A percentile compares a stretch with the other conserved stretches of the same genome.
phyloP scores from a whole-genome alignment of 2,329 filamentous ascomycete species.

The Sclerotinia nivalis region DNA sequence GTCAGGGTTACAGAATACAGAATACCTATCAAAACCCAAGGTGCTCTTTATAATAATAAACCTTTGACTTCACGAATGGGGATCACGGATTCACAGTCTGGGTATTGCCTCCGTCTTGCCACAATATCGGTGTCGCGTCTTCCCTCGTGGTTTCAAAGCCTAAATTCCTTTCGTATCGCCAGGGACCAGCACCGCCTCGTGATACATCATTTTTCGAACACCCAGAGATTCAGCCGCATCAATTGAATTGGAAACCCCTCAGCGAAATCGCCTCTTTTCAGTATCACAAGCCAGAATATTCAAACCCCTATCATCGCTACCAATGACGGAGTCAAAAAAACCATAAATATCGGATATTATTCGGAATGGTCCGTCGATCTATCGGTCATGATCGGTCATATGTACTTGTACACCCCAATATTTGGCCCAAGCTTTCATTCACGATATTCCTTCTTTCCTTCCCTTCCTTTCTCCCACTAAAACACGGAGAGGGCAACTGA shows the following conservation, averaged over 20 bases:
- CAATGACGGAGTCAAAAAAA: neutral
- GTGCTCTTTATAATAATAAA: neutral
- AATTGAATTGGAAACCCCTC: no score
- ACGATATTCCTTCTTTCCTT: no score
- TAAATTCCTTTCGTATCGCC: neutral
- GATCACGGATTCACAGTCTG: neutral
- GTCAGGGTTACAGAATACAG: neutral
- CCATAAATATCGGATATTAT: neutral
- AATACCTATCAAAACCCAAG: neutral
- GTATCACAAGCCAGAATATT: neutral
- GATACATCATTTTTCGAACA: neutral
- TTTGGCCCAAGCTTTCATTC: neutral
- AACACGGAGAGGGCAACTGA: neutral
- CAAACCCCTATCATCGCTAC: neutral
- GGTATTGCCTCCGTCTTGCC: neutral
- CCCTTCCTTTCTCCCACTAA: neutral
- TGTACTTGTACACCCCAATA: neutral
- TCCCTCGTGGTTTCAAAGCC: neutral
- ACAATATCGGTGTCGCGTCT: constrained; percentile 3
- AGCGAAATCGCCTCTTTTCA: neutral
- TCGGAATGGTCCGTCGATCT: neutral
- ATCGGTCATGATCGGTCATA: neutral
- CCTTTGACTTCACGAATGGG: neutral
- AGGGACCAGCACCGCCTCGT: neutral
- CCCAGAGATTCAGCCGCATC: neutral